Percentiles rank a stretch among this genome's conserved stretches.
phyloP scores from a whole-genome alignment of 2,329 filamentous ascomycete species.

The Nemania diffusa region DNA sequence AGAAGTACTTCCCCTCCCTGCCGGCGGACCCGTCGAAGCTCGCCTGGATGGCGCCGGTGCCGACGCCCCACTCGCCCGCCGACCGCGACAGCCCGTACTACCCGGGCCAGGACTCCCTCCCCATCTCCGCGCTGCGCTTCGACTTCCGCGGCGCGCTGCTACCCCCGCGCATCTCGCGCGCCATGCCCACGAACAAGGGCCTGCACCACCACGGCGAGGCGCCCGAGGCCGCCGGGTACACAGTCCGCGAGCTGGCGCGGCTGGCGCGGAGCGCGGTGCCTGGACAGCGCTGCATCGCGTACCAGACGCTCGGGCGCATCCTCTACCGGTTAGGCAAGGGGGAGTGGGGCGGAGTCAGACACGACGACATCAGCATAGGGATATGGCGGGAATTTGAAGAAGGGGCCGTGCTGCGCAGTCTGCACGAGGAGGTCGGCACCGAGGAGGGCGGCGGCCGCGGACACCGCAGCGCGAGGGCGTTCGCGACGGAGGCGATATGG shows the following conservation, averaged over 20 bases:
- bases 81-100: slow-evolving; percentile 83
- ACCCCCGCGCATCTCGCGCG: slow-evolving; percentile 77
- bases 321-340: slow-evolving; percentile 83
- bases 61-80: slow-evolving; percentile 70
- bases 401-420: slow-evolving; percentile 78
- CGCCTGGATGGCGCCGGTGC: slow-evolving; percentile 86
- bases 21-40: slow-evolving; percentile 86
- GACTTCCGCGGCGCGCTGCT: slow-evolving; percentile 85
- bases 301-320: slow-evolving; percentile 87
- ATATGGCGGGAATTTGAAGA: slow-evolving; percentile 85
- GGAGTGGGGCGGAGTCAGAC: slow-evolving; percentile 73
- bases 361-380: slow-evolving; percentile 74
- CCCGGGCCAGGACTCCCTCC: slow-evolving; percentile 76
- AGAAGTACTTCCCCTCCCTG: slow-evolving; percentile 92
- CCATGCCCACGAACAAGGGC: slow-evolving; percentile 79
- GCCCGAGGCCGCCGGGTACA: slow-evolving; percentile 94
- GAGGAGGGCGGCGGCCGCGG: slow-evolving; percentile 72
- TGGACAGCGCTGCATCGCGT: slow-evolving; percentile 89
- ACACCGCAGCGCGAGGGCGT: slow-evolving; percentile 83
- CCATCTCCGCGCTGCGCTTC: slow-evolving; percentile 84
- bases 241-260: slow-evolving; percentile 83
- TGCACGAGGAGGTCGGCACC: slow-evolving; percentile 78
- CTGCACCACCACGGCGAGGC: slow-evolving; percentile 94
- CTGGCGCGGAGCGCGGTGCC: slow-evolving; percentile 84
- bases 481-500: slow-evolving; percentile 91